Conservation (phyloP, 345 rosid species). For the Rubroshorea leprosula region DNA sequence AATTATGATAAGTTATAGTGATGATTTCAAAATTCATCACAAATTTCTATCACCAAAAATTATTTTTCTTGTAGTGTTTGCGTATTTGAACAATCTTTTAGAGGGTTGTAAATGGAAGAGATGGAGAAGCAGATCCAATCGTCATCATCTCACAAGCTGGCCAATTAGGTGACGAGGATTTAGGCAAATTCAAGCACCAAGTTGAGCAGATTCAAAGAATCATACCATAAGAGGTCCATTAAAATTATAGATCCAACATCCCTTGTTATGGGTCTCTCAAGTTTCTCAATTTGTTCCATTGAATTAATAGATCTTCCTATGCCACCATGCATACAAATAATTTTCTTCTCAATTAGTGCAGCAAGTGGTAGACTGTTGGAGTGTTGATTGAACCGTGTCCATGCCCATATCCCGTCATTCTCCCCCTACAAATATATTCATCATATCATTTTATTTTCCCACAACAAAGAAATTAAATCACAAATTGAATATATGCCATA, state of each 20-base stretch:
- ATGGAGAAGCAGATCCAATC: too few relatives aligned
- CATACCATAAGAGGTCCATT: constrained; percentile 91
- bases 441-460: background rate
- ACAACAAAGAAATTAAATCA: background rate
- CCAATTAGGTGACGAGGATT: too few relatives aligned
- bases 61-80: too few relatives aligned
- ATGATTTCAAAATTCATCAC: too few relatives aligned
- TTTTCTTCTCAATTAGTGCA: constrained; percentile 97
- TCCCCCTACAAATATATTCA: constrained; percentile 54
- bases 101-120: too few relatives aligned
- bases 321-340: constrained; percentile 98
- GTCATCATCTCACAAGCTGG: too few relatives aligned
- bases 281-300: constrained; percentile 88
- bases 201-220: constrained; percentile 10
- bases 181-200: too few relatives aligned
- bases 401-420: constrained; percentile 95
- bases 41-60: too few relatives aligned
- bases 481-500: background rate
- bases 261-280: constrained; percentile 96
- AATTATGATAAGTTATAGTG: too few relatives aligned
- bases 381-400: constrained; percentile 96
- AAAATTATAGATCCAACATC: constrained; percentile 85
- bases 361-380: constrained; percentile 92
- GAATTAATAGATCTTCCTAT: constrained; percentile 90
- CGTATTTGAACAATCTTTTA: too few relatives aligned